Evolutionary conservation across 2,329 filamentous ascomycete species (phyloP), one percentile per base, ranked within the genome.

Genomic region (Epichloe typhina): DNA sequence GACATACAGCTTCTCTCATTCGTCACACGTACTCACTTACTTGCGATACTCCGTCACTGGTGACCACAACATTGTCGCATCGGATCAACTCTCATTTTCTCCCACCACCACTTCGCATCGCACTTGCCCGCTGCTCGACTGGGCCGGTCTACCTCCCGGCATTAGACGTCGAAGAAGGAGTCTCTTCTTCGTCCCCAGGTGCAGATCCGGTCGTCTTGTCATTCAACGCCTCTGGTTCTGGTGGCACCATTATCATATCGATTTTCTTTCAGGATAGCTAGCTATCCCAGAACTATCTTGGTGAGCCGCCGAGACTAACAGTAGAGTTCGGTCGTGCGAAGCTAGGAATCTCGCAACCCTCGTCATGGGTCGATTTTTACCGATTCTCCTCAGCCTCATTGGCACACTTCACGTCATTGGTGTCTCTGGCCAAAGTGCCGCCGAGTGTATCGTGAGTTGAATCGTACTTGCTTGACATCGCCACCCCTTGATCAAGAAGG

Each of bases 361-460:
- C 43, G 51, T 37, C 37, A 53, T 53, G 52, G 46, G 49, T 39
- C 49, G 49, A 21, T 45, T 53, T 44, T 38, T 53, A 31, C 52
- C 49, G 7, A 13, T 52, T 23, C 15, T 59, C 38, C 40, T 67
- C 15, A 54, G 62, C 54, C 59, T 61, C 49, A 53, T 67, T 49
- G 58, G 59, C 55, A 59, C 62, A 47, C 44, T 64, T 9, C 57
- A 59, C n/a, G 52, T 59, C 6, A 46, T 60, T 17, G 54, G 57
- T 41, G 64, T 61, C 33, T 54, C 56, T 42, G 64, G 56, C 13
- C 56, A 62, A 35, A 55, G 53, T 40, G 42, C 46, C 13, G 50
- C 58, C 17, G 42, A 56, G 3, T 67, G 64, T 50, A 55, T 67
- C 46, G 66, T 68, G 59, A 62, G 66, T 62, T 37, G 11, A 2